Percentiles rank a stretch among this genome's conserved stretches.
These are phyloP conservation scores for Begonia peltatifolia DNA, from an alignment of 306 rosid genomes.

Conservation along the genomic window DNA sequence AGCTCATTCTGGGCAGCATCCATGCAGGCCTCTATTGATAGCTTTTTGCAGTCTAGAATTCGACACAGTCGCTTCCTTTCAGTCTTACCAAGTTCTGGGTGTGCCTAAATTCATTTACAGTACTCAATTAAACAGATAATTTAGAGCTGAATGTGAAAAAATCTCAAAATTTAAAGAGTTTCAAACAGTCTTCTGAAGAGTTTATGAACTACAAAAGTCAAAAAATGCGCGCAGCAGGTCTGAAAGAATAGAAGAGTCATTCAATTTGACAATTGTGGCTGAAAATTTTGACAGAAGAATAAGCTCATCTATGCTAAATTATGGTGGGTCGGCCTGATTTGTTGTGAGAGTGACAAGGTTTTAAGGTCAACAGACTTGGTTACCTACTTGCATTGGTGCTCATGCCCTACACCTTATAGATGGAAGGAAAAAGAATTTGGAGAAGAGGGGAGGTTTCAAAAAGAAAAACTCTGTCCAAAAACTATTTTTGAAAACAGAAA, in stretches of 20 bases:
- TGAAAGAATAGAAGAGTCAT: constrained; percentile 3
- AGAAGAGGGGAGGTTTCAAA: constrained; percentile 12
- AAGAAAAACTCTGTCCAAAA: neutral
- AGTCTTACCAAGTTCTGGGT: constrained; percentile 74
- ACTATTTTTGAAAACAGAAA: no score
- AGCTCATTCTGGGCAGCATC: constrained; percentile 98
- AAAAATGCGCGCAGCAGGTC: neutral
- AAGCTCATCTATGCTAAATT: neutral
- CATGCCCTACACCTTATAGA: constrained; percentile 29
- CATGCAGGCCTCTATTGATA: constrained; percentile 94
- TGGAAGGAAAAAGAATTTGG: constrained; percentile 22
- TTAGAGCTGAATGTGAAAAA: no score
- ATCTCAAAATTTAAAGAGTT: no score
- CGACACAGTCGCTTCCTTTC: constrained; percentile 90
- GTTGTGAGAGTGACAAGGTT: constrained; percentile 47
- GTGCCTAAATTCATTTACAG: constrained; percentile 45
- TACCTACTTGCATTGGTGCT: constrained; percentile 35
- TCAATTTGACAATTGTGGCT: neutral
- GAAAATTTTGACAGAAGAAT: no score
- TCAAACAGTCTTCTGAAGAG: neutral
- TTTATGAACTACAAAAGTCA: neutral
- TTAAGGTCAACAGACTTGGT: constrained; percentile 87
- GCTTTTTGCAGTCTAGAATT: constrained; percentile 85
- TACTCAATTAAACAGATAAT: neutral
- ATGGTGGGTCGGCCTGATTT: constrained; percentile 41